Evolutionary conservation across 176 grass and related monocot species (phyloP).

Genomic region (Musa beccarii): DNA sequence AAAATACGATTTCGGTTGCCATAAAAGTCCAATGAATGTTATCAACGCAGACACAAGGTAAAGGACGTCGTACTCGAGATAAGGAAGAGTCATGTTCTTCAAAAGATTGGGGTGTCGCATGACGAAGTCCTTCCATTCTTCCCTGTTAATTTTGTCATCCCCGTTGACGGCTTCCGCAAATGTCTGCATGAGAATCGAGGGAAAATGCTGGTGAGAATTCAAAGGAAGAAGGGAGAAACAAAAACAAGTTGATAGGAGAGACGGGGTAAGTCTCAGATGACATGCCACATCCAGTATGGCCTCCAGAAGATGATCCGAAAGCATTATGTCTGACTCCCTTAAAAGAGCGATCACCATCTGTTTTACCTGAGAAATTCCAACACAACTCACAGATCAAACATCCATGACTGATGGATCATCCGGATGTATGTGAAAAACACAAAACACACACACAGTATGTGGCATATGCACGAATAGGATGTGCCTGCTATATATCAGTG

Average conservation of each 20-base stretch:
- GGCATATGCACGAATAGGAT: too few species aligned
- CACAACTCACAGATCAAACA: not conserved
- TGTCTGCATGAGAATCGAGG: constrained; percentile 36
- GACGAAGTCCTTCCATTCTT: constrained; percentile 82
- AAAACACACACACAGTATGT: too few species aligned
- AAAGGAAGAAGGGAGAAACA: not conserved
- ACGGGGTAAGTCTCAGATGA: constrained; percentile 2
- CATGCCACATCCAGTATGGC: constrained; percentile 63
- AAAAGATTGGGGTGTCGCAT: constrained; percentile 49
- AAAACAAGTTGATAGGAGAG: not conserved
- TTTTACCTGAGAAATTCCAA: constrained; percentile 43
- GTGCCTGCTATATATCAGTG: too few species aligned
- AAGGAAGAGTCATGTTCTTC: constrained; percentile 84
- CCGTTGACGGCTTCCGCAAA: constrained; percentile 63
- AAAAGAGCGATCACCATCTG: constrained; percentile 88
- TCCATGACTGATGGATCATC: not conserved
- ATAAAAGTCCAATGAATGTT: too few species aligned
- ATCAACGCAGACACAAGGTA: not conserved
- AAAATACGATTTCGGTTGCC: too few species aligned
- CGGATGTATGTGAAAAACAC: not conserved
- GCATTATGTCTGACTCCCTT: constrained; percentile 48
- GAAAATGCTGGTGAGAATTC: not conserved
- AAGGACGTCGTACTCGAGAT: constrained; percentile 45
- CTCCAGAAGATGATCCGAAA: constrained; percentile 62
- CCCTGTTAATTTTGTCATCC: constrained; percentile 69